These are phyloP conservation scores for Chloranthus sessilifolius DNA, from an alignment of 164 flowering plant species.

Conservation along the genomic window DNA sequence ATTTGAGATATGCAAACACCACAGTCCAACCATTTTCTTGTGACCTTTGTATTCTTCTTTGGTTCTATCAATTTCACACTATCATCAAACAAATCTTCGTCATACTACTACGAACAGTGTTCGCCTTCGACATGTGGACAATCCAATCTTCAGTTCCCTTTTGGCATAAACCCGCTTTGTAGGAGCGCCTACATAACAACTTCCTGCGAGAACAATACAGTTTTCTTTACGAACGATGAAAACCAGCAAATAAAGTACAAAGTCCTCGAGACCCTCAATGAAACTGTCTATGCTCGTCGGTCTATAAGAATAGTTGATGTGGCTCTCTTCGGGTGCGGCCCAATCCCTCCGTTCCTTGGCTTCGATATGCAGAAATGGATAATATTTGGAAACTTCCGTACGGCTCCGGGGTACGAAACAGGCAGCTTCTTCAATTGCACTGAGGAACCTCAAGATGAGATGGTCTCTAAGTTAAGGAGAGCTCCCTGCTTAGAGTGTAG, in stretches of 20 bases:
- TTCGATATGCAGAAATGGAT: background rate
- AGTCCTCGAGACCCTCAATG: background rate
- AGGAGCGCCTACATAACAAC: constrained; percentile 2
- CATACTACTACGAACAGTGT: constrained; percentile 4
- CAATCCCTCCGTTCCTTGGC: background rate
- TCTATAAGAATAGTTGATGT: background rate
- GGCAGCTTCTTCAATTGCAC: constrained; percentile 9
- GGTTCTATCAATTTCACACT: no score
- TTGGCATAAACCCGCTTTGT: background rate
- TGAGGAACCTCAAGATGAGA: background rate
- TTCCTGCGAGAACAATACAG: constrained; percentile 1
- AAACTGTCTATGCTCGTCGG: background rate
- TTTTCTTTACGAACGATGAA: constrained; percentile 3
- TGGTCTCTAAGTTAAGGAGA: background rate
- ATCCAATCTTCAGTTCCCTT: constrained; percentile 1
- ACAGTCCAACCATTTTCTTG: no score
- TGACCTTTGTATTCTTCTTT: no score
- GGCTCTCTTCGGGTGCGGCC: constrained; percentile 4
- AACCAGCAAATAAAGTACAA: background rate
- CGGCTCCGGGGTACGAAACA: background rate
- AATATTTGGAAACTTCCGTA: background rate
- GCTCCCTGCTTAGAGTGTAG: constrained; percentile 3
- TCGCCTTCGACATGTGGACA: constrained; percentile 5
- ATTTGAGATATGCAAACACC: no score
- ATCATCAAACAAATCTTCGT: no score